These are phyloP conservation scores for Theobroma cacao DNA, from an alignment of 345 rosid genomes.

Conservation along the genomic window DNA sequence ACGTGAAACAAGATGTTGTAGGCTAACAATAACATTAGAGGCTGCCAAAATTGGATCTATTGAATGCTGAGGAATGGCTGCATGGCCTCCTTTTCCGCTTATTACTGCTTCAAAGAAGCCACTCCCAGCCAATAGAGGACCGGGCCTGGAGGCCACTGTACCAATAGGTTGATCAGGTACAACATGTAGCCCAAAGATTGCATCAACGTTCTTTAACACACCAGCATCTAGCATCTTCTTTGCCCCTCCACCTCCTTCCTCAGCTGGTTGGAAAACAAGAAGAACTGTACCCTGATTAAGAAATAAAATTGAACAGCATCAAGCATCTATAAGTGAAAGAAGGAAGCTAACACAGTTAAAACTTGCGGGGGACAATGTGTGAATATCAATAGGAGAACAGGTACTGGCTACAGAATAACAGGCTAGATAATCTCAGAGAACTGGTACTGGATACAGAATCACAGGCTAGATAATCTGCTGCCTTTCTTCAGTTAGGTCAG, in stretches of 20 bases:
- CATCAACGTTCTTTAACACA: constrained; percentile 61
- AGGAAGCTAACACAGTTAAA: background rate
- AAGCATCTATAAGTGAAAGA: constrained; percentile 1
- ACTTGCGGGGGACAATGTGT: background rate
- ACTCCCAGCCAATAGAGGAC: constrained; percentile 70
- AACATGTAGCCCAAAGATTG: constrained; percentile 78
- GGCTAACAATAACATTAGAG: constrained; percentile 67
- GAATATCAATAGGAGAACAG: background rate
- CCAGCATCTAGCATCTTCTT: constrained; percentile 67
- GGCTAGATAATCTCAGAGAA: background rate
- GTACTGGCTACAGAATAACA: background rate
- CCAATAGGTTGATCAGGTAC: constrained; percentile 35
- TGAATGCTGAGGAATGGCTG: constrained; percentile 87
- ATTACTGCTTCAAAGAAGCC: constrained; percentile 81
- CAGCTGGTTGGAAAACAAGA: constrained; percentile 91
- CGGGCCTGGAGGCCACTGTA: constrained; percentile 52
- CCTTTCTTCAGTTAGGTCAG: background rate
- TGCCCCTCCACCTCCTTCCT: constrained; percentile 92
- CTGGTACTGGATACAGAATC: background rate
- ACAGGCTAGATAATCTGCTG: background rate
- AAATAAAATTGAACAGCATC: constrained; percentile 4
- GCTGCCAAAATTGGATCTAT: constrained; percentile 82
- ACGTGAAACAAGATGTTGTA: constrained; percentile 84
- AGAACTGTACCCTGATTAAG: constrained; percentile 71
- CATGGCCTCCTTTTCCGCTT: constrained; percentile 83